Conservation (phyloP, 176 grass and related monocot genomes). For the Oryza officinalis region DNA sequence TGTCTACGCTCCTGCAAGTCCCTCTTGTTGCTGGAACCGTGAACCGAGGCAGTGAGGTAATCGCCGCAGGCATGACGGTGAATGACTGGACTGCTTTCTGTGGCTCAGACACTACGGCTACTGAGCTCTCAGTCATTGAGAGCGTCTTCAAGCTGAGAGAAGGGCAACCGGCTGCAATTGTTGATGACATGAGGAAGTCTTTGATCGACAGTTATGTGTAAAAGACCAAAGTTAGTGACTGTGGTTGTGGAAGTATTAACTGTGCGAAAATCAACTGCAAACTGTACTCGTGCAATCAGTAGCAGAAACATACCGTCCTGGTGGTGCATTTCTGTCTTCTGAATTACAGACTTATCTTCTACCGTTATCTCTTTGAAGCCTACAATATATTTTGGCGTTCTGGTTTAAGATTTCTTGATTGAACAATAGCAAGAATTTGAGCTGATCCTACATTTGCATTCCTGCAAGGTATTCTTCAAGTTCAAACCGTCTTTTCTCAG, state of each 20-base stretch:
- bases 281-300: not conserved
- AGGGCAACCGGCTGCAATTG: slow-evolving; percentile 63
- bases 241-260: slow-evolving; percentile 7
- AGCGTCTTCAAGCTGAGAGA: slow-evolving; percentile 94
- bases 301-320: not conserved
- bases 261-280: slow-evolving; percentile 18
- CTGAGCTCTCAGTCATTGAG: slow-evolving; percentile 93
- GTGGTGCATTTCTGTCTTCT: slow-evolving; percentile 15
- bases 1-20: slow-evolving; percentile 95
- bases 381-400: not conserved
- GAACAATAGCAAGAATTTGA: not conserved
- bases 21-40: slow-evolving; percentile 93
- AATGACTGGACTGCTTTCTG: slow-evolving; percentile 99
- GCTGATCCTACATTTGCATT: not conserved
- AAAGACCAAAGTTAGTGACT: slow-evolving; percentile 1
- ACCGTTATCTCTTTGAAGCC: not conserved
- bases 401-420: not conserved
- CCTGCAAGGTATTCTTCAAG: not conserved
- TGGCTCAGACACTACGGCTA: slow-evolving; percentile 85
- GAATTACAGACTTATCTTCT: slow-evolving; percentile 5
- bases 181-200: slow-evolving; percentile 90
- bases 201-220: slow-evolving; percentile 93
- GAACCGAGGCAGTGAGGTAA: slow-evolving; percentile 92
- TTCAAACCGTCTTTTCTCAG: not conserved
- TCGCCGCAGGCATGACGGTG: slow-evolving; percentile 89